Conservation (phyloP, 148 eudicot genomes). For the Silene uniflora region DNA sequence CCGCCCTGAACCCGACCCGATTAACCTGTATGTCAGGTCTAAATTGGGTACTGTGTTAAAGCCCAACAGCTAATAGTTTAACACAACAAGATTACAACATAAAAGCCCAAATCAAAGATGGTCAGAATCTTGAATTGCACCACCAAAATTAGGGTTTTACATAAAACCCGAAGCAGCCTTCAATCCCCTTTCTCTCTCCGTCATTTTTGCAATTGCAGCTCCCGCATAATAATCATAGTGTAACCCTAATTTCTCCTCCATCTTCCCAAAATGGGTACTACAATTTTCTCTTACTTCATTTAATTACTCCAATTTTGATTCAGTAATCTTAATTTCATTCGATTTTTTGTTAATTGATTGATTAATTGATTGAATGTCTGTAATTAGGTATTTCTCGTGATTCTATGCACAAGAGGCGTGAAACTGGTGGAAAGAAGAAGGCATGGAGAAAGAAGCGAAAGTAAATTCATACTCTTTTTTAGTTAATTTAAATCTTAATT, state of each 20-base stretch:
- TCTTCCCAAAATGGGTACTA: slow-evolving; percentile 17
- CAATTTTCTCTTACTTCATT: neutral
- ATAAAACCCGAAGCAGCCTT: neutral
- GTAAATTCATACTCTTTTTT: slow-evolving; percentile 20
- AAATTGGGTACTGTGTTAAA: no score
- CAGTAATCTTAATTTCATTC: neutral
- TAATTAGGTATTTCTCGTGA: slow-evolving; percentile 63
- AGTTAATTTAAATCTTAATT: no score
- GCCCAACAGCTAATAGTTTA: no score
- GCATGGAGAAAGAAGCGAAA: slow-evolving; percentile 86
- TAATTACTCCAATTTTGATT: neutral
- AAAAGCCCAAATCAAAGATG: neutral
- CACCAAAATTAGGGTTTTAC: neutral
- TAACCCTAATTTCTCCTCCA: slow-evolving; percentile 17
- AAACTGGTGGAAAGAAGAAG: slow-evolving; percentile 83
- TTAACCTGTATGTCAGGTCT: no score
- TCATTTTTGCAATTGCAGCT: neutral
- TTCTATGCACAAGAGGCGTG: slow-evolving; percentile 82
- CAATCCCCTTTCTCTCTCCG: neutral
- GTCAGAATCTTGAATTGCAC: neutral
- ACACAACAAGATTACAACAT: neutral
- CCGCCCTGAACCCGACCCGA: no score
- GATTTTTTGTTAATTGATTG: neutral
- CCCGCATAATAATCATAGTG: neutral
- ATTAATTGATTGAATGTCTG: neutral